Conservation (phyloP, 768 basidiomycete species). For the Neoboletus subvelutipes region DNA sequence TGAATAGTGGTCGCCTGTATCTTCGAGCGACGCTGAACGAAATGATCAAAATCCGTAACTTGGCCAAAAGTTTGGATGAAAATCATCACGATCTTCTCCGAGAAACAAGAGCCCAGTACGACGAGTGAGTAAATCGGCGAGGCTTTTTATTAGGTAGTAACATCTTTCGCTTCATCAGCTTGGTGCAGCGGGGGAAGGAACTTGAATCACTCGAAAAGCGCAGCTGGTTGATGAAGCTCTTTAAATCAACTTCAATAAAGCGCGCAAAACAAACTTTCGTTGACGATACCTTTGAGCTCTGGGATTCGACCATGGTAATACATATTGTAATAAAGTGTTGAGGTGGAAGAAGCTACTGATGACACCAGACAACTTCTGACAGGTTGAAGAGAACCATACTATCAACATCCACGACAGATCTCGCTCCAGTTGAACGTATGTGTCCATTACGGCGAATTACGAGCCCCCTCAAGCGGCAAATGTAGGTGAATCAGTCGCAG, state of each 20-base stretch:
- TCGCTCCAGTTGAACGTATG: slow-evolving; percentile 2
- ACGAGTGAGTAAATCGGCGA: background rate
- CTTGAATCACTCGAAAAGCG: background rate
- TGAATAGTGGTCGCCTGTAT: slow-evolving; percentile 3
- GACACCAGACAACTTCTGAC: slow-evolving; percentile 3
- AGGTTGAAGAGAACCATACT: background rate
- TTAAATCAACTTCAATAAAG: background rate
- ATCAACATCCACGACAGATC: background rate
- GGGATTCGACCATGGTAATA: background rate
- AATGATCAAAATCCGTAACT: slow-evolving; percentile 1
- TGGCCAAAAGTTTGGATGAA: background rate
- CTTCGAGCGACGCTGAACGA: slow-evolving; percentile 12
- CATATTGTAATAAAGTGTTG: too few relatives aligned
- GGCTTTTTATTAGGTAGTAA: background rate
- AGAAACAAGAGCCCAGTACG: background rate
- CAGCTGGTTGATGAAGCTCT: background rate
- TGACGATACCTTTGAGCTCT: background rate
- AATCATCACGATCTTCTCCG: background rate
- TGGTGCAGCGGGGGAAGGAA: background rate
- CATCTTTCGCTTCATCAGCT: background rate
- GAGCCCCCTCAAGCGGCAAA: background rate
- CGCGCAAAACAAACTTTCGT: background rate
- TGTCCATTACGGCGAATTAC: background rate
- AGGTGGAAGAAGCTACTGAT: background rate
- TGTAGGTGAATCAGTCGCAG: background rate